These are phyloP conservation scores for Corymbia maculata DNA, from an alignment of 345 rosid genomes.

Conservation along the genomic window DNA sequence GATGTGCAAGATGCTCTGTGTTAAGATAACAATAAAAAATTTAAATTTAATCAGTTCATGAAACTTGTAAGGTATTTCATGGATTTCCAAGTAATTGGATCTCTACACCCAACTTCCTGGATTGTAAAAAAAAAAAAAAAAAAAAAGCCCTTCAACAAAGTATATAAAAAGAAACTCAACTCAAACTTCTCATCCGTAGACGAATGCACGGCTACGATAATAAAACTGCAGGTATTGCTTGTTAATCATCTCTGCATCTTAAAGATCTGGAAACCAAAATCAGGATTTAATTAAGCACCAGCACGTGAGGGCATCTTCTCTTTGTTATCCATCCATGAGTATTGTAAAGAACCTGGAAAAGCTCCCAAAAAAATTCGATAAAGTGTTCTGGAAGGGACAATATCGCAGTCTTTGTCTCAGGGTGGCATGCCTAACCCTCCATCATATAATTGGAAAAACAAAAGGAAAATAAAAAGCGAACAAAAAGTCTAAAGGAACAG, in stretches of 20 bases:
- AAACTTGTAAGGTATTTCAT: neutral
- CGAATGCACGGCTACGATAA: neutral
- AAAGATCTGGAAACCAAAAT: neutral
- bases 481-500: neutral
- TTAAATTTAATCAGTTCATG: neutral
- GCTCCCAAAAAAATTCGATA: neutral
- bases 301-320: conserved; percentile 5
- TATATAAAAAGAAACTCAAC: neutral
- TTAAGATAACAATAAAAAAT: neutral
- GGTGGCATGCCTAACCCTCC: neutral
- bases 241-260: neutral
- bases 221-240: neutral
- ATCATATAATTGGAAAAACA: neutral
- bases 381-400: neutral
- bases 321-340: neutral
- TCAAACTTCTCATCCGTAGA: neutral
- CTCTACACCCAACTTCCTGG: neutral
- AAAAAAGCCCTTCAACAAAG: neutral
- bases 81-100: neutral
- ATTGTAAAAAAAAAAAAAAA: neutral
- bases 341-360: neutral
- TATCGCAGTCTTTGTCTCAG: neutral
- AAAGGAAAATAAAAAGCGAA: neutral
- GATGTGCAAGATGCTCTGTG: neutral
- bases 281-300: neutral